Percentiles rank a stretch among this genome's conserved stretches.
phyloP scores from a whole-genome alignment of 352 stramenopile genomes.

The Pythium scleroteichum region DNA sequence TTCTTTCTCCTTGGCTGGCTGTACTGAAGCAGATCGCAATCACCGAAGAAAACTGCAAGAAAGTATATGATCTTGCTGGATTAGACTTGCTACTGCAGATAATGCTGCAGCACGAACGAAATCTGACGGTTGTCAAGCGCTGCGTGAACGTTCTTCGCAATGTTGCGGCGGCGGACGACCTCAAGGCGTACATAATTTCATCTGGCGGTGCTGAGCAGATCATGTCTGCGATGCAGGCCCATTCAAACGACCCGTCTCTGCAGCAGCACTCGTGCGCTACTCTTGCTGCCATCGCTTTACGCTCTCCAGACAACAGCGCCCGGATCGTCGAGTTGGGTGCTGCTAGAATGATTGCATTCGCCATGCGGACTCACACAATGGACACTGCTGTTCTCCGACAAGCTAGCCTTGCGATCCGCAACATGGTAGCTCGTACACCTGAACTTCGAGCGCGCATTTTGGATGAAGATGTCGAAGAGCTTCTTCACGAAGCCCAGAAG shows the following conservation, averaged over 20 bases:
- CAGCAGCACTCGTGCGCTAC: slow-evolving; percentile 76
- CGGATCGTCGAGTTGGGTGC: slow-evolving; percentile 54
- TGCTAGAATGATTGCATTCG: slow-evolving; percentile 43
- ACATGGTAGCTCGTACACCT: slow-evolving; percentile 66
- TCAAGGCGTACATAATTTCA: slow-evolving; percentile 65
- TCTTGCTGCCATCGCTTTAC: slow-evolving; percentile 69
- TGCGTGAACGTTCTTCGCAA: slow-evolving; percentile 76
- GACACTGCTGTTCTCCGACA: slow-evolving; percentile 62
- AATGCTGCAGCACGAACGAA: slow-evolving; percentile 54
- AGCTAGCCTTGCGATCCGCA: slow-evolving; percentile 78
- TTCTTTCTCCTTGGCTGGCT: slow-evolving; percentile 59
- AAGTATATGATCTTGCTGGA: slow-evolving; percentile 59
- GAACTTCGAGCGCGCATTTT: slow-evolving; percentile 63
- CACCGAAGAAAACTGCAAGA: slow-evolving; percentile 74
- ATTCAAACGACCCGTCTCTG: slow-evolving; percentile 50
- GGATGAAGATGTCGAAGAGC: slow-evolving; percentile 60
- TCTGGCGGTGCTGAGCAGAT: slow-evolving; percentile 53
- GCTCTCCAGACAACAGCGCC: slow-evolving; percentile 63
- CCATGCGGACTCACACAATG: slow-evolving; percentile 51
- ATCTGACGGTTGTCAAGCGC: slow-evolving; percentile 51
- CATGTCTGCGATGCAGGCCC: slow-evolving; percentile 54
- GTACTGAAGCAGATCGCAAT: slow-evolving; percentile 80
- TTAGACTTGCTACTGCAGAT: slow-evolving; percentile 59
- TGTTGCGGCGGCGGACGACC: slow-evolving; percentile 65
- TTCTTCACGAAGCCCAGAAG: slow-evolving; percentile 63